Base-by-base conservation (phyloP, 805 yeast species). In the Ogataea paradorogensis region DNA sequence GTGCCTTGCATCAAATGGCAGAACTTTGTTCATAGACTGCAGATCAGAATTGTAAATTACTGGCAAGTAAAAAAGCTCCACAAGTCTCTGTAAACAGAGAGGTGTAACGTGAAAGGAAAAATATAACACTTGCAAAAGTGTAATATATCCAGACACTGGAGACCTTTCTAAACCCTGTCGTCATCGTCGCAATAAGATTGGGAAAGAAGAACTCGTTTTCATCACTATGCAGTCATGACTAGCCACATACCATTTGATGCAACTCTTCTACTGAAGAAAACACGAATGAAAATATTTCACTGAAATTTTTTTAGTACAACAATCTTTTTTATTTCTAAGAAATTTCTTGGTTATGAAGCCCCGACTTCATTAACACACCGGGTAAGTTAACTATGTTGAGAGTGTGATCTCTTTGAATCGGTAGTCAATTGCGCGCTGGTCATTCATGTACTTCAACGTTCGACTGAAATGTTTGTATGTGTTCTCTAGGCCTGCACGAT, bases 131-230 rank as follows among this genome's bases (percentile, higher is more conserved):
- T 56, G 62, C 57, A 56, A 59, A 28, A 50, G 56, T 34, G 37
- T 13, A 15, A 29, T 43, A 52, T 55, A 56, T 55, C 53, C 42
- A 45, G 21, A 28, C 43, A 40, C 57, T 50, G 56, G 61, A 62
- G 49, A 66, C 77, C 58, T 57, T 69, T 74, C 59, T 74, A 77
- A 72, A 75, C 88, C 89, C 74, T 78, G 80, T 84, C 90, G 88
- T 83, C 93, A 84, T 82, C 81, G 90, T 84, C 93, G 90, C 78
- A 69, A 79, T 86, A 74, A 86, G 66, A 82, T 86, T 78, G 84
- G 89, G 90, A 84, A 84, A 83, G 90, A 84, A 83, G 89, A 71
- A 78, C 85, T 74, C 62, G 48, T 20, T 55, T 45, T 61, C 66
- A 61, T 61, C 66, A 61, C 31, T 10, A 37, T 27, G 42, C 40